Evolutionary conservation across 176 grass and related monocot species (phyloP).

Genomic region (Zizania latifolia): DNA sequence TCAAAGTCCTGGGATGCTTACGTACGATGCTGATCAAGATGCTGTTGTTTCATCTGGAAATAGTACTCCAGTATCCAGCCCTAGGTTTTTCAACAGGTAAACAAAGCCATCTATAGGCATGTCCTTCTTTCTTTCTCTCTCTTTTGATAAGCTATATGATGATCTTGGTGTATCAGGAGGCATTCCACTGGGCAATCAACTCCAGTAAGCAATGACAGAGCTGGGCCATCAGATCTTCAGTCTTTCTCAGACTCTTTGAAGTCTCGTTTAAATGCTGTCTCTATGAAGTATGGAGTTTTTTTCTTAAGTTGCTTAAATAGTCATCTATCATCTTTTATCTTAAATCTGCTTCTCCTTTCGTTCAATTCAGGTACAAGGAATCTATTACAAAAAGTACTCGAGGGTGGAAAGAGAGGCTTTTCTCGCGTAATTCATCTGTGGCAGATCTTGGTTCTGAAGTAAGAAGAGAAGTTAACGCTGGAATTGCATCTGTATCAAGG

Average conservation of each 20-base stretch:
- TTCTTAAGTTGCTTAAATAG: not conserved
- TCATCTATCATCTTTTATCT: not conserved
- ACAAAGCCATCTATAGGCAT: not conserved
- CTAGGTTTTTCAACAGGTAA: conserved; percentile 56
- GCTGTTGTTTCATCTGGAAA: conserved; percentile 43
- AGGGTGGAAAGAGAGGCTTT: conserved; percentile 89
- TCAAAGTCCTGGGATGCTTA: conserved; percentile 31
- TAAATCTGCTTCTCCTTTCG: conserved; percentile 10
- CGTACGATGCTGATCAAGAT: conserved; percentile 49
- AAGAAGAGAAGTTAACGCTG: conserved; percentile 80
- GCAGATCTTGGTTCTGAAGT: conserved; percentile 96
- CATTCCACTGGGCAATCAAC: conserved; percentile 61
- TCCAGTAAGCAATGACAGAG: conserved; percentile 48
- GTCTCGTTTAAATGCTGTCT: conserved; percentile 78
- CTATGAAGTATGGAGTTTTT: conserved; percentile 57
- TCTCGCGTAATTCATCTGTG: conserved; percentile 60
- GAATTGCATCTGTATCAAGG: conserved; percentile 84
- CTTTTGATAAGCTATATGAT: conserved; percentile 6
- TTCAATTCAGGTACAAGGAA: conserved; percentile 75
- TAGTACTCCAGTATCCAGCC: conserved; percentile 43
- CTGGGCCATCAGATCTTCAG: conserved; percentile 72
- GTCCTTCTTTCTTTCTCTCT: not conserved
- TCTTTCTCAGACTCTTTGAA: conserved; percentile 85
- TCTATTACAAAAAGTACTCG: conserved; percentile 91
- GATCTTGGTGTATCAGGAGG: conserved; percentile 32